phyloP scores from a whole-genome alignment of 129 eudicot genomes.

The Tanacetum coccineum region DNA sequence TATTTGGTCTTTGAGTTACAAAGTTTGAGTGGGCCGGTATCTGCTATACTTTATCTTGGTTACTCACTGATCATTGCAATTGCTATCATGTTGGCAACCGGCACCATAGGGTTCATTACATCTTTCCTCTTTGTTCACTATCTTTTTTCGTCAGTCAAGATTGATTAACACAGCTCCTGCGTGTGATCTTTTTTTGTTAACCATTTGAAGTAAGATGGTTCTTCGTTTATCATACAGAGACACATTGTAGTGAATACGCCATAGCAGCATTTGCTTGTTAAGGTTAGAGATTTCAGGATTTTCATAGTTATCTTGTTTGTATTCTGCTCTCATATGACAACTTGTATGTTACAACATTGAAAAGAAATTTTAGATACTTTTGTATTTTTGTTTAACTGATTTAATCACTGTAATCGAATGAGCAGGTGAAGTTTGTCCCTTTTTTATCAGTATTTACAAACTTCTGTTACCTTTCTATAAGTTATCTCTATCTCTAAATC shows the following conservation, averaged over 20 bases:
- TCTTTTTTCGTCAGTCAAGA: slow-evolving; percentile 18
- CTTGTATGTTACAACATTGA: slow-evolving; percentile 4
- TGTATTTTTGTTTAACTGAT: background rate
- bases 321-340: background rate
- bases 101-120: slow-evolving; percentile 12
- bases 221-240: slow-evolving; percentile 2
- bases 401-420: background rate
- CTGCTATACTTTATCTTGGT: slow-evolving; percentile 13
- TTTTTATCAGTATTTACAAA: background rate
- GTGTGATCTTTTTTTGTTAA: background rate
- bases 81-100: slow-evolving; percentile 19
- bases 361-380: slow-evolving; percentile 1
- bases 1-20: slow-evolving; percentile 26
- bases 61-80: slow-evolving; percentile 10
- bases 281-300: slow-evolving; percentile 9
- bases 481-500: too few relatives aligned
- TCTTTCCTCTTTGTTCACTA: slow-evolving; percentile 16
- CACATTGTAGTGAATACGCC: background rate
- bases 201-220: slow-evolving; percentile 6
- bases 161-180: background rate
- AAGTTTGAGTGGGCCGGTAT: slow-evolving; percentile 44
- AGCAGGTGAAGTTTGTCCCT: background rate
- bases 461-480: background rate
- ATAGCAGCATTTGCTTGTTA: background rate
- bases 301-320: background rate